Percentiles rank a stretch among this genome's conserved stretches.
phyloP scores from a whole-genome alignment of 106 monocot species.

The Dendrobium catenatum region DNA sequence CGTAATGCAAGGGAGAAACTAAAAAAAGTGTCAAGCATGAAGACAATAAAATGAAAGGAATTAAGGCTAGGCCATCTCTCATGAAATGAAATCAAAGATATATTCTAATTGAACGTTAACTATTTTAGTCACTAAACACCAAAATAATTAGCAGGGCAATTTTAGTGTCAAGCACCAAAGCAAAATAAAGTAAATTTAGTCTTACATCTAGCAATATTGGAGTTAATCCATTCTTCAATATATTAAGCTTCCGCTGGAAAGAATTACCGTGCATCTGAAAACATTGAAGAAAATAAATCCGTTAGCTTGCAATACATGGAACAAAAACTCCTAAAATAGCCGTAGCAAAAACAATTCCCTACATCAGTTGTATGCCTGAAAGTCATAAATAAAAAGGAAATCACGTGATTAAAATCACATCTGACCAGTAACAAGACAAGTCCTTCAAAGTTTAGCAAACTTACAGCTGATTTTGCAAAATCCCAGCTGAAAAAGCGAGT shows the following conservation, averaged over 20 bases:
- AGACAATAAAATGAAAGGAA: background rate
- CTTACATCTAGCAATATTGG: slow-evolving; percentile 65
- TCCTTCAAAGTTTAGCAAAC: slow-evolving; percentile 5
- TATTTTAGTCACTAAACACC: background rate
- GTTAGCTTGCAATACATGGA: background rate
- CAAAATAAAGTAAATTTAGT: background rate
- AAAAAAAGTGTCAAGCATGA: background rate
- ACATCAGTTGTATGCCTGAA: background rate
- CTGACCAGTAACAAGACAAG: background rate
- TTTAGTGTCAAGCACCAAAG: background rate
- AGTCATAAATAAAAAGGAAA: background rate
- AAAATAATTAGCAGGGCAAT: background rate
- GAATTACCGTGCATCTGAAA: slow-evolving; percentile 98
- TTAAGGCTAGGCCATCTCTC: background rate
- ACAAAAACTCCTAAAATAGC: background rate
- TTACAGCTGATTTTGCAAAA: slow-evolving; percentile 71
- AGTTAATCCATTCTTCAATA: slow-evolving; percentile 68
- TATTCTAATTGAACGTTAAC: background rate
- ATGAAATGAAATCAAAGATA: background rate
- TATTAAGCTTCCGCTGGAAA: slow-evolving; percentile 84
- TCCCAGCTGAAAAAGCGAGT: slow-evolving; percentile 97
- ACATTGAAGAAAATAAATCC: slow-evolving; percentile 5
- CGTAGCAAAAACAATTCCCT: background rate
- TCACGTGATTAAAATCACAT: background rate
- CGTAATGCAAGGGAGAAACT: background rate